Evolutionary conservation across 2,329 filamentous ascomycete genomes (phyloP).

Genomic region (Trichophyton verrucosum): DNA sequence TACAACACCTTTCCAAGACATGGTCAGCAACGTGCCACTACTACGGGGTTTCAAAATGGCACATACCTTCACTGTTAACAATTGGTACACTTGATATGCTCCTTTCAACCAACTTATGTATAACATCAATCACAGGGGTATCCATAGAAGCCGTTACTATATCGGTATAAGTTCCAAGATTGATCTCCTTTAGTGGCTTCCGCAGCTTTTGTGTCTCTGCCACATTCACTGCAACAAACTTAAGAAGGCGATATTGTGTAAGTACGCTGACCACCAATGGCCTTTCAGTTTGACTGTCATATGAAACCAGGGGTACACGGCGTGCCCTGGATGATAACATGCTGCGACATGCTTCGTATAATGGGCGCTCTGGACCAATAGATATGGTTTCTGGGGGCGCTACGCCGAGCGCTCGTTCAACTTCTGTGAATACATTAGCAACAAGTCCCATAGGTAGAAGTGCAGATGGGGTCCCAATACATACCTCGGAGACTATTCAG

Average conservation of each 20-base stretch:
- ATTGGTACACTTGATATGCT: slow-evolving; percentile 95
- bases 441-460: not conserved
- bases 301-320: slow-evolving; percentile 83
- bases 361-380: slow-evolving; percentile 77
- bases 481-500: slow-evolving; percentile 81
- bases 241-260: slow-evolving; percentile 95
- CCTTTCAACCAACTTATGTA: slow-evolving; percentile 80
- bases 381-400: slow-evolving; percentile 86
- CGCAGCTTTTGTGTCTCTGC: slow-evolving; percentile 77
- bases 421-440: slow-evolving; percentile 47
- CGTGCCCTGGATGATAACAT: slow-evolving; percentile 92
- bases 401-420: slow-evolving; percentile 87
- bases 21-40: not conserved
- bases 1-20: slow-evolving; percentile 43
- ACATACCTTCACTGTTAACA: slow-evolving; percentile 53
- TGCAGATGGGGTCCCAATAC: slow-evolving; percentile 4
- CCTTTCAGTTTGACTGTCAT: slow-evolving; percentile 84
- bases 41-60: not conserved
- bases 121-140: slow-evolving; percentile 84
- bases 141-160: slow-evolving; percentile 77
- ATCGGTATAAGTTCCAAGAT: slow-evolving; percentile 70
- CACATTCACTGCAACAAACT: slow-evolving; percentile 95
- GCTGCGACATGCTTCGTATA: slow-evolving; percentile 88
- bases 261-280: slow-evolving; percentile 93
- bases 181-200: slow-evolving; percentile 73